Percentiles rank a stretch among this genome's conserved stretches.
These are phyloP conservation scores for Quercus mongolica DNA, from an alignment of 306 rosid species.

Conservation along the genomic window DNA sequence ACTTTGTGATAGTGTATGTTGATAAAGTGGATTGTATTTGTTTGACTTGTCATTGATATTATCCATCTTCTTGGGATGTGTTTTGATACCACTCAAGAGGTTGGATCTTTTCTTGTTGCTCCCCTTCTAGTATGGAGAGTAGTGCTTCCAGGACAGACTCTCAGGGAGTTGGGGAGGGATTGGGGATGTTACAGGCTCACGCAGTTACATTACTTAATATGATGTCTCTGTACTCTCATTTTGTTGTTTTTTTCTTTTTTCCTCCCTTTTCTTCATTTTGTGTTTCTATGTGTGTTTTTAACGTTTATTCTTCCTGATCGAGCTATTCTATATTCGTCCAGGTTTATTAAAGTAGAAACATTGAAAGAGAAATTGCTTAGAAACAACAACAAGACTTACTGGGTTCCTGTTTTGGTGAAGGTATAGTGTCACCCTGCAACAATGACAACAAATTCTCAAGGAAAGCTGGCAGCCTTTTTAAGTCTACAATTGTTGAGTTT, in stretches of 20 bases:
- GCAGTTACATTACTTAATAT: not conserved
- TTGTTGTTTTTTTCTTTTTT: not conserved
- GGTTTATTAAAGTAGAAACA: conserved; percentile 88
- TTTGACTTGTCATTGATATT: not conserved
- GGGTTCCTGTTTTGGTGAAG: conserved; percentile 99
- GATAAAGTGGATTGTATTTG: not conserved
- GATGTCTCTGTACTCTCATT: not conserved
- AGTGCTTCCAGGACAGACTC: not conserved
- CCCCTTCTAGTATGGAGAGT: not conserved
- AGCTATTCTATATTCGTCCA: conserved; percentile 24
- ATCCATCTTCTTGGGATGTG: not conserved
- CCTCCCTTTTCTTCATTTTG: not conserved
- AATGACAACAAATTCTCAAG: not conserved
- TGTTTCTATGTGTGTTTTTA: not conserved
- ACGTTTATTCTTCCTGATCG: conserved; percentile 1
- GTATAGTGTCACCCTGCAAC: conserved; percentile 27
- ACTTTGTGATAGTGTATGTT: not conserved
- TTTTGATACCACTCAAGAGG: not conserved
- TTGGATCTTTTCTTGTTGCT: not conserved
- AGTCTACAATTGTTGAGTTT: too few species aligned
- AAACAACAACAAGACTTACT: conserved; percentile 75
- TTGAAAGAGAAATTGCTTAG: conserved; percentile 78
- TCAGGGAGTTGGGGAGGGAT: not conserved
- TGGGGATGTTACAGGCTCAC: not conserved
- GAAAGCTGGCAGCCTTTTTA: too few species aligned